Conservation (phyloP, 2,329 filamentous ascomycete genomes). For the Botrytis cinerea region DNA sequence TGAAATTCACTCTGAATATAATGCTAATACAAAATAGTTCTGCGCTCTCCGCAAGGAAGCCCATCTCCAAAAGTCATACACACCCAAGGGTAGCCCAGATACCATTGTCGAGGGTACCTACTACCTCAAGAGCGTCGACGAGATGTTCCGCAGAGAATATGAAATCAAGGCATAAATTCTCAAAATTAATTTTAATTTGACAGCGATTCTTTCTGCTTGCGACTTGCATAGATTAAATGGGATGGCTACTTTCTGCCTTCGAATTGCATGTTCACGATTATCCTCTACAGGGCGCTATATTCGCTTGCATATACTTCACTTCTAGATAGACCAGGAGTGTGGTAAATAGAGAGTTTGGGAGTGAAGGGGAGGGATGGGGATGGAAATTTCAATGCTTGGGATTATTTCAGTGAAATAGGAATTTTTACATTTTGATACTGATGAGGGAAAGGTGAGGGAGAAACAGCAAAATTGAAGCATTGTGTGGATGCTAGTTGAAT, state of each 20-base stretch:
- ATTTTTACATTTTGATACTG: conserved; percentile 3
- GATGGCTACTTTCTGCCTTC: not conserved
- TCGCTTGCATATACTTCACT: conserved; percentile 14
- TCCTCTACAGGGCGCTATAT: conserved; percentile 9
- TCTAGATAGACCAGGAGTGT: not conserved
- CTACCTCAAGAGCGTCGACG: conserved; percentile 78
- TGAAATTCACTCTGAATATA: conserved; percentile 1
- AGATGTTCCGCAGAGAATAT: conserved; percentile 84
- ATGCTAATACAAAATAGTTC: conserved; percentile 55
- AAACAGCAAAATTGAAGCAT: not conserved
- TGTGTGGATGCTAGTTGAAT: not conserved
- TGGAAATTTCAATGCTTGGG: conserved; percentile 4
- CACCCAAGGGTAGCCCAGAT: conserved; percentile 66
- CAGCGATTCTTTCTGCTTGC: conserved; percentile 8
- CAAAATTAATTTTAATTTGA: conserved; percentile 10
- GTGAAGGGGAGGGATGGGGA: not conserved
- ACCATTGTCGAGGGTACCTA: conserved; percentile 69
- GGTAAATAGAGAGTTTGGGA: not conserved
- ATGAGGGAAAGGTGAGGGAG: not conserved
- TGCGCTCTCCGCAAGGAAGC: conserved; percentile 80
- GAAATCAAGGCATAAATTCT: conserved; percentile 64
- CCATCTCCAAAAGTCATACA: conserved; percentile 79
- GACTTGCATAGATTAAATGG: conserved; percentile 10
- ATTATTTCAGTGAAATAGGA: conserved; percentile 10
- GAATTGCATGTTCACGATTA: conserved; percentile 13